A percentile compares a stretch with the other conserved stretches of the same genome.
These are phyloP conservation scores for Penicillium lagena DNA, from an alignment of 495 filamentous ascomycete genomes.

Conservation along the genomic window DNA sequence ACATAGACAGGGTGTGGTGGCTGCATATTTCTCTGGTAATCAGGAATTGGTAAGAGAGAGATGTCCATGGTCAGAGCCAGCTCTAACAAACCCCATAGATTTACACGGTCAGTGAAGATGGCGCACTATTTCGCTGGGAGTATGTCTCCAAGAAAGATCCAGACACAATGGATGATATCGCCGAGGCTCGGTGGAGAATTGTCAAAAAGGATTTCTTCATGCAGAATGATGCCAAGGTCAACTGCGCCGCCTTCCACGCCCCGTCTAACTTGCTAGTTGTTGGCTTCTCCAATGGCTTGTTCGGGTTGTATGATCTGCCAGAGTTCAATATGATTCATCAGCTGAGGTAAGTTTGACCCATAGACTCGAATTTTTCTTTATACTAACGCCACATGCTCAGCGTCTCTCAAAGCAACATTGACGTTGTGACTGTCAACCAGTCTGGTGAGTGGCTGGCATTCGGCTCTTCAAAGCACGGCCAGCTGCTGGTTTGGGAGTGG, in stretches of 20 bases:
- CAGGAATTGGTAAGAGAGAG: conserved; percentile 60
- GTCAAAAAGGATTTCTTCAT: conserved; percentile 83
- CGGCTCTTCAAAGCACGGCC: conserved; percentile 91
- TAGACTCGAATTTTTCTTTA: neutral
- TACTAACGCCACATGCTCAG: conserved; percentile 41
- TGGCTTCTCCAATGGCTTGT: conserved; percentile 91
- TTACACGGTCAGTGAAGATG: conserved; percentile 65
- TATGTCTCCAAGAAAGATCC: conserved; percentile 49
- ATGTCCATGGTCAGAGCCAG: conserved; percentile 40
- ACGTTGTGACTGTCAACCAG: conserved; percentile 86
- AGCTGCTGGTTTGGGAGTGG: conserved; percentile 98
- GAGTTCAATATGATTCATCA: conserved; percentile 94
- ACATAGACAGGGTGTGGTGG: conserved; percentile 78
- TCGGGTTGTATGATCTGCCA: conserved; percentile 92
- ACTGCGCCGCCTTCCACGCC: conserved; percentile 81
- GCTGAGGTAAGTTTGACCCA: conserved; percentile 42
- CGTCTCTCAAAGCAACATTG: conserved; percentile 93
- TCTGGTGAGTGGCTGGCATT: conserved; percentile 97
- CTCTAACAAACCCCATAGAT: conserved; percentile 50
- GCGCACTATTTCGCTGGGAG: conserved; percentile 60
- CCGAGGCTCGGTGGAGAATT: conserved; percentile 76
- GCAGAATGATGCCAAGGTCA: conserved; percentile 81
- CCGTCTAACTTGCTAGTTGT: conserved; percentile 82
- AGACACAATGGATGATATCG: conserved; percentile 53
- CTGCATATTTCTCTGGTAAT: conserved; percentile 87